Evolutionary conservation across 148 eudicot species (phyloP).

Genomic region (Polygonum maritimum): DNA sequence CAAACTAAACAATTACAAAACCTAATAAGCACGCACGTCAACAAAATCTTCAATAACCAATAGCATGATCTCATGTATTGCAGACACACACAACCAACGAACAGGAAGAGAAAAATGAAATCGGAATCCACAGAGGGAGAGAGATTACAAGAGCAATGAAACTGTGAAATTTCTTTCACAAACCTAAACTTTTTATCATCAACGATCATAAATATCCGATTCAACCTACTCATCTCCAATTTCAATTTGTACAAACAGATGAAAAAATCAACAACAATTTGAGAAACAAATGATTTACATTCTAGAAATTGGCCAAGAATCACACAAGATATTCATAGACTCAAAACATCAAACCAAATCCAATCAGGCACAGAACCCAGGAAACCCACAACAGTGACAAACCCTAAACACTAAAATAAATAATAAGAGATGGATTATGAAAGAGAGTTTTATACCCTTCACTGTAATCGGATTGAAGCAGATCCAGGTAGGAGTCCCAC

Average conservation of each 20-base stretch:
- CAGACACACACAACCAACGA: background rate
- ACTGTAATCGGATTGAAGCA: slow-evolving; percentile 83
- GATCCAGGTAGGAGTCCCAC: slow-evolving; percentile 89
- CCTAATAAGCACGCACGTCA: background rate
- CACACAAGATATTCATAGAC: too few relatives aligned
- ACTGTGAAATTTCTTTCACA: too few relatives aligned
- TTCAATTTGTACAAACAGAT: too few relatives aligned
- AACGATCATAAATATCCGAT: too few relatives aligned
- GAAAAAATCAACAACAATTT: too few relatives aligned
- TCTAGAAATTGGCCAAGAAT: too few relatives aligned
- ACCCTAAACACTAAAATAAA: background rate
- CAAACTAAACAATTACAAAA: background rate
- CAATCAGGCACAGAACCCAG: too few relatives aligned
- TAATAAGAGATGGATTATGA: background rate
- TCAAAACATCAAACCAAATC: too few relatives aligned
- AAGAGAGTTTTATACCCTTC: slow-evolving; percentile 51
- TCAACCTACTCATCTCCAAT: too few relatives aligned
- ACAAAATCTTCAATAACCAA: background rate
- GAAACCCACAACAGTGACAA: too few relatives aligned
- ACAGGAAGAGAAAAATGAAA: background rate
- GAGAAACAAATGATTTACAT: too few relatives aligned
- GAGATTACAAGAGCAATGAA: slow-evolving; percentile 40
- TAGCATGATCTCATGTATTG: background rate
- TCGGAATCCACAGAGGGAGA: background rate
- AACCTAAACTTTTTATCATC: too few relatives aligned